Percentiles rank a stretch among this genome's conserved stretches.
These are phyloP conservation scores for Prunus fruticosa DNA, from an alignment of 306 rosid genomes.

Conservation along the genomic window DNA sequence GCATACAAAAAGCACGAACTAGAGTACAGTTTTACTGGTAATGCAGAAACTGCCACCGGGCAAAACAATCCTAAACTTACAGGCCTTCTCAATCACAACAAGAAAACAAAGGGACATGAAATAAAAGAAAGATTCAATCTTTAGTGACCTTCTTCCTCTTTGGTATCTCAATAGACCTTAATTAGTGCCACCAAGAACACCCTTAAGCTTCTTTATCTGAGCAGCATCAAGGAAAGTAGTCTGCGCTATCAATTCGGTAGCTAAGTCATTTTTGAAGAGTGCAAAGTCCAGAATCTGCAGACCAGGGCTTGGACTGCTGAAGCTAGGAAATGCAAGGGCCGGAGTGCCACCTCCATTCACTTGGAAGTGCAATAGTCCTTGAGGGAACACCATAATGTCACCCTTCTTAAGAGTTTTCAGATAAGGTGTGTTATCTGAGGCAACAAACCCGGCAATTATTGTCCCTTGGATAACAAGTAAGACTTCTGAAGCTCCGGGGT, in stretches of 20 bases:
- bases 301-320: conserved; percentile 72
- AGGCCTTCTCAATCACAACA: conserved; percentile 15
- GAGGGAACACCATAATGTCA: conserved; percentile 66
- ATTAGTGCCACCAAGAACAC: conserved; percentile 67
- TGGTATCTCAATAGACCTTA: conserved; percentile 5
- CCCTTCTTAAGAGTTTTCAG: conserved; percentile 49
- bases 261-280: conserved; percentile 61
- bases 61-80: conserved; percentile 9
- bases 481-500: conserved; percentile 60
- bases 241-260: conserved; percentile 36
- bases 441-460: conserved; percentile 54
- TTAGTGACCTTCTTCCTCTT: not conserved
- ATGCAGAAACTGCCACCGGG: not conserved
- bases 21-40: not conserved
- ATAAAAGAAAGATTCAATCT: not conserved
- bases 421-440: conserved; percentile 51
- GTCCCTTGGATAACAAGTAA: conserved; percentile 38
- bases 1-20: not conserved
- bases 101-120: conserved; percentile 8
- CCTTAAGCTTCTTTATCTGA: conserved; percentile 67
- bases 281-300: conserved; percentile 60
- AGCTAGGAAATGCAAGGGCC: conserved; percentile 40
- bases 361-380: conserved; percentile 67
- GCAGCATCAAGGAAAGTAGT: conserved; percentile 61
- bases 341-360: conserved; percentile 25